Conservation (phyloP, 208 protist genomes). For the Porcisia deanei region DNA sequence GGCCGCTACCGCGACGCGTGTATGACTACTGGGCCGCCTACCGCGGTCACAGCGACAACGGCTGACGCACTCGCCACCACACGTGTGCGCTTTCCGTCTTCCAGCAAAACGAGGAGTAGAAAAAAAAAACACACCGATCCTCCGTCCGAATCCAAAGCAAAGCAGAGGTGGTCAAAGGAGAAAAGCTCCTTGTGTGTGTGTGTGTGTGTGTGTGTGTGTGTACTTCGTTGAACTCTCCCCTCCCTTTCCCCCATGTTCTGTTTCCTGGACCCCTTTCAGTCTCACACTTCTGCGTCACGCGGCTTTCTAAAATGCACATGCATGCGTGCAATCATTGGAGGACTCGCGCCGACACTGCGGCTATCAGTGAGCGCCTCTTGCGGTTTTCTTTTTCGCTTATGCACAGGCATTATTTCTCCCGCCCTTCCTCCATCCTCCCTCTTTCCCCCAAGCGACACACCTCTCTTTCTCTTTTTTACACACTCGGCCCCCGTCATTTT, state of each 20-base stretch:
- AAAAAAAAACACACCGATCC: too few relatives aligned
- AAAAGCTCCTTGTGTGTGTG: neutral
- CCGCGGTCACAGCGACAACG: neutral
- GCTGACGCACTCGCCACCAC: neutral
- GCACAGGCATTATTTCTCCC: neutral
- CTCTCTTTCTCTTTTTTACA: neutral
- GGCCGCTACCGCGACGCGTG: slow-evolving; percentile 28
- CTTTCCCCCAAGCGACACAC: neutral
- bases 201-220: neutral
- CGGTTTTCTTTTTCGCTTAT: neutral
- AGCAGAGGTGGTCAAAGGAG: too few relatives aligned
- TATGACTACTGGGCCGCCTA: slow-evolving; percentile 44
- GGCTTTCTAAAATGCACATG: too few relatives aligned
- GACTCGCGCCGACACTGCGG: too few relatives aligned
- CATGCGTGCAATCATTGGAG: too few relatives aligned
- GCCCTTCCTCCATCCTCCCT: too few relatives aligned
- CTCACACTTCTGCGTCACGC: too few relatives aligned
- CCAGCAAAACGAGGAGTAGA: too few relatives aligned
- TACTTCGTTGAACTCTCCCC: too few relatives aligned
- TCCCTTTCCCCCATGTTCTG: too few relatives aligned
- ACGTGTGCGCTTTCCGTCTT: neutral
- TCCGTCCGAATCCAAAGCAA: too few relatives aligned
- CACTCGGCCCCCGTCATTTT: neutral
- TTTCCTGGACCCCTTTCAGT: too few relatives aligned
- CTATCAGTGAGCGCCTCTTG: neutral